Evolutionary conservation across 2,329 filamentous ascomycete species (phyloP).

Genomic region (Chrysoporthe deuterocubensis): DNA sequence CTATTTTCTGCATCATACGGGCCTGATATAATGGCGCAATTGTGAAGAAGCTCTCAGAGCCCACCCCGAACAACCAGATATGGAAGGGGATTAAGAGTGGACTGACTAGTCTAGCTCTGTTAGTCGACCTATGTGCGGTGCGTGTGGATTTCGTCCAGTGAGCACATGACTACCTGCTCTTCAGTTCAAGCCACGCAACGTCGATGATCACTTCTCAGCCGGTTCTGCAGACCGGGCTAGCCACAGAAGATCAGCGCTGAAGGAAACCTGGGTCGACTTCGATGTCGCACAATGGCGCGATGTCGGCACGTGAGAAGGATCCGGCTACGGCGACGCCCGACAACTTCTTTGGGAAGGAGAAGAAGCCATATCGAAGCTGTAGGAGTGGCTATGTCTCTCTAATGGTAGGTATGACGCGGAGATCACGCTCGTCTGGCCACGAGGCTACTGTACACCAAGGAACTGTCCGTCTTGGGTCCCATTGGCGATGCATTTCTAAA

Average conservation of each 20-base stretch:
- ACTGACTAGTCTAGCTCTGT: background rate
- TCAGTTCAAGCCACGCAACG: background rate
- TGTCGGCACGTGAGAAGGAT: background rate
- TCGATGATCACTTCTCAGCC: background rate
- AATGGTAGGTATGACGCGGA: conserved; percentile 6
- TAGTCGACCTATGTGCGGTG: background rate
- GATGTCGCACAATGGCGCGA: background rate
- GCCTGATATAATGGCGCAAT: background rate
- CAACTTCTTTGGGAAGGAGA: conserved; percentile 6
- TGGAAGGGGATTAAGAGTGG: background rate
- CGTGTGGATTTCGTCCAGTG: background rate
- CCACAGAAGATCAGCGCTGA: background rate
- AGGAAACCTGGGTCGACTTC: background rate
- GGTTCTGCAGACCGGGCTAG: background rate
- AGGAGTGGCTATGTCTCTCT: background rate
- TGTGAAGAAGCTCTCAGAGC: background rate
- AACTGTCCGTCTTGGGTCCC: background rate
- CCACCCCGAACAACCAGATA: background rate
- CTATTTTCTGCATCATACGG: background rate
- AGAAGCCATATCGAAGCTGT: background rate
- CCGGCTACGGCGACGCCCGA: background rate
- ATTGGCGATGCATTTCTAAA: background rate
- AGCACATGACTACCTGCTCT: background rate
- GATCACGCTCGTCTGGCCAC: background rate
- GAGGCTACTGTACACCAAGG: background rate